phyloP scores from a whole-genome alignment of 768 basidiomycete genomes.

The Mycena chlorophos region DNA sequence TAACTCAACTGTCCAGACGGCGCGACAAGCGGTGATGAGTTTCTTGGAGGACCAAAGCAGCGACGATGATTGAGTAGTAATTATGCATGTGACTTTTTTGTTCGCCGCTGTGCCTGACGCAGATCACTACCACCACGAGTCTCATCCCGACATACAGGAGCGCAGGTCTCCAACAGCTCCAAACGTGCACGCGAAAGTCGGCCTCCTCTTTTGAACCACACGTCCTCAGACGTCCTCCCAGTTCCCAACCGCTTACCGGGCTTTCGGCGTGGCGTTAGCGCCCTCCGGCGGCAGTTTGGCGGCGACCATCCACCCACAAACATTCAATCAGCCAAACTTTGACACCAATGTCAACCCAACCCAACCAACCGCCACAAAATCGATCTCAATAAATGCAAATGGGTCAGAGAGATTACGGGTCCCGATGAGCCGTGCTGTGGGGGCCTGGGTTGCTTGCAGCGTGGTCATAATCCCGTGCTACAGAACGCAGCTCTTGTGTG shows the following conservation, averaged over 20 bases:
- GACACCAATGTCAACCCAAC: no score
- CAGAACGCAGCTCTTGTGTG: no score
- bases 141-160: background rate
- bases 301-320: no score
- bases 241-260: no score
- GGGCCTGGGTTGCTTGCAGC: background rate
- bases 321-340: no score
- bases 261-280: no score
- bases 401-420: background rate
- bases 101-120: conserved; percentile 2
- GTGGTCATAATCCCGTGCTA: background rate
- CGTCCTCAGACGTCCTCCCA: background rate
- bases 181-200: background rate
- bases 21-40: conserved; percentile 63
- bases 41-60: conserved; percentile 76
- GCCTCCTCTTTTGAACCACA: background rate
- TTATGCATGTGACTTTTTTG: background rate
- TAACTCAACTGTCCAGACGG: conserved; percentile 31
- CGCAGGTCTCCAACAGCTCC: background rate
- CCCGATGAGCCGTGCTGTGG: background rate
- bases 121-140: conserved; percentile 1
- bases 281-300: no score
- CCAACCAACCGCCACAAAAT: conserved; percentile 1
- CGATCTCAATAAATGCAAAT: background rate
- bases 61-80: conserved; percentile 25